Evolutionary conservation across 2,329 filamentous ascomycete species (phyloP).

Genomic region (Geosmithia morbida): DNA sequence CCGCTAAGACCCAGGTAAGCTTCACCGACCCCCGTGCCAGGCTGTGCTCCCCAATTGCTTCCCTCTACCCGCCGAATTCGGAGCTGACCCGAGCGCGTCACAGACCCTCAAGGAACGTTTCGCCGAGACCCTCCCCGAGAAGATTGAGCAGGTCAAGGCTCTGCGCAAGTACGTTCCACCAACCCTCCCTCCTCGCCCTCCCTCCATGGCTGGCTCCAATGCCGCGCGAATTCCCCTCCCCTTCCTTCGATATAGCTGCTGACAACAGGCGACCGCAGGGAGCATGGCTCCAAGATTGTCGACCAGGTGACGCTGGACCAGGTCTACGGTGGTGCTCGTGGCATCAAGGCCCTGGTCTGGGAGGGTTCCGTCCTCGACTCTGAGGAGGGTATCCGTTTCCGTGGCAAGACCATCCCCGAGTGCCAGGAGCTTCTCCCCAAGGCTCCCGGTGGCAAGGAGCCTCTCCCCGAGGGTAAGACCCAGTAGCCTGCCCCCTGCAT

Average conservation of each 20-base stretch:
- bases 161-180: constrained; percentile 66
- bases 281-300: constrained; percentile 87
- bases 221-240: neutral
- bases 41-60: neutral
- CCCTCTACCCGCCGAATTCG: neutral
- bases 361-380: constrained; percentile 96
- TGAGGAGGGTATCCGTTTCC: constrained; percentile 98
- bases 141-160: constrained; percentile 99
- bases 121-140: constrained; percentile 84
- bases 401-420: constrained; percentile 97
- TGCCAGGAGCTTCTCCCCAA: constrained; percentile 96
- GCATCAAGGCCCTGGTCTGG: constrained; percentile 98
- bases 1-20: constrained; percentile 75
- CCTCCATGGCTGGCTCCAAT: constrained; percentile 1
- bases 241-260: neutral
- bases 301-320: constrained; percentile 98
- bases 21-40: neutral
- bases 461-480: constrained; percentile 71
- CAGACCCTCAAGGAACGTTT: constrained; percentile 98
- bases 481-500: neutral
- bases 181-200: neutral
- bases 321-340: constrained; percentile 97
- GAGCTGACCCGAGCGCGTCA: neutral
- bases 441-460: constrained; percentile 91
- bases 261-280: constrained; percentile 35